Evolutionary conservation across 257 asterid species (phyloP), one percentile per base, ranked within the genome.

Genomic region (Solanum chiquidenum): DNA sequence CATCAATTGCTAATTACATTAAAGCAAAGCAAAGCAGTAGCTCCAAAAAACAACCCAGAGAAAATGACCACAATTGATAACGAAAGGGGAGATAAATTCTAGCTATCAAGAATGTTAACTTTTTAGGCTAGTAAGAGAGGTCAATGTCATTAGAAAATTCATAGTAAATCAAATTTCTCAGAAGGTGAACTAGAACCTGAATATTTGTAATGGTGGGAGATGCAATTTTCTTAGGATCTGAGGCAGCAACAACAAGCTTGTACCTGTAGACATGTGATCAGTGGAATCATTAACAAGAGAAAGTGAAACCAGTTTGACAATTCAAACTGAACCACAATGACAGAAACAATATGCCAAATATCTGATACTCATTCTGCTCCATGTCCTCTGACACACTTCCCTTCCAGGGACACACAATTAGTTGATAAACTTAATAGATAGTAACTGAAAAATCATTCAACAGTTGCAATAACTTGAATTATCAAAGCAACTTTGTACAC

Each of bases 181-280:
- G 89, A 60, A 46, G 83, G 6, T 88, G 83, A 88, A 79, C 75
- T 31, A 38, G 85, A 89, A 94, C 99, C 99, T 96, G 99, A 85
- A 96, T 94, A 92, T 96, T 96, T 89, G 93, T 52, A 60, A 95
- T 90, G 88, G 97, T 90, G 85, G 99, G 98, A 87, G 98, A 93
- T 89, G 92, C 95, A 89, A 96, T 92, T 92, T 95, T 96, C 94
- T 90, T 96, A 87, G 98, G 98, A 89, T 94, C 98, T 62, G 96
- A 92, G 38, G 97, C 96, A 86, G 96, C 89, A 88, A 94, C 98
- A 52, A 96, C 95, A 90, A 96, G 95, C 94, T 96, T 96, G 93
- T 95, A 96, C 74, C 99, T 96, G 96, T 79, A 79, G 34, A 73
- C 29, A 66, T 40, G 89, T 49, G 88, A 85, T 86, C 84, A 49